Base-by-base conservation (phyloP, 257 asterid species). In the Gardenia jasminoides region DNA sequence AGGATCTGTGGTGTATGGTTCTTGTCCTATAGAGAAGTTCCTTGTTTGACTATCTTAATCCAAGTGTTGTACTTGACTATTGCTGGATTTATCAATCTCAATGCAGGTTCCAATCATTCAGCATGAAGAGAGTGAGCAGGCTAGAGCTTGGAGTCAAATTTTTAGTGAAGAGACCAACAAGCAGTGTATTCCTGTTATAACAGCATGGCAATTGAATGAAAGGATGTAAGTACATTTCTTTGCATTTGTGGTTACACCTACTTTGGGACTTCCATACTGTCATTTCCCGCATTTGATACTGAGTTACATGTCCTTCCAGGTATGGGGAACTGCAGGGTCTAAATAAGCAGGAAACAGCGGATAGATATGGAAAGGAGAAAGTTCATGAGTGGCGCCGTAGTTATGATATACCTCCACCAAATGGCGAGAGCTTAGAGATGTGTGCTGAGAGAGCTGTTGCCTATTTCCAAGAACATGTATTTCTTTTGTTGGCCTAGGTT, bases 391-490 rank as follows among this genome's bases (percentile, higher is more conserved):
- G 99, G 99, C 84, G 99, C 70, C 97, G 99, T 64, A 96, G 99
- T 85, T 96, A 92, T 82, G 96, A 92, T 82, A 89, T 83, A 66
- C 99, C 97, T 78, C 99, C 99, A 76, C 99, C 98, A 68, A 89
- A 91, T 46, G 99, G 99, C 0, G 99, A 96, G 88, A 96, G 99
- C 83, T 89, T 96, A 89, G 99, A 96, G 86, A 96, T 96, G 97
- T 96, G 99, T 82, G 98, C 97, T 56, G 93, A 90, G 84, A 92
- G 99, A 90, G 99, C 98, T 19, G 98, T 96, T 83, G 98, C 97
- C 54, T 96, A 93, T 90, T 96, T 96, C 67, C 89, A 67, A 68
- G 97, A 92, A 78, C 81, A 80, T 24, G 99, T 96, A 90, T 76
- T 88, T 78, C 67, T 30, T 52, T 69, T 3, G 67, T 72, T 84